These are phyloP conservation scores for Acanthamoeba castellanii DNA, from an alignment of 208 protist species.

Conservation along the genomic window DNA sequence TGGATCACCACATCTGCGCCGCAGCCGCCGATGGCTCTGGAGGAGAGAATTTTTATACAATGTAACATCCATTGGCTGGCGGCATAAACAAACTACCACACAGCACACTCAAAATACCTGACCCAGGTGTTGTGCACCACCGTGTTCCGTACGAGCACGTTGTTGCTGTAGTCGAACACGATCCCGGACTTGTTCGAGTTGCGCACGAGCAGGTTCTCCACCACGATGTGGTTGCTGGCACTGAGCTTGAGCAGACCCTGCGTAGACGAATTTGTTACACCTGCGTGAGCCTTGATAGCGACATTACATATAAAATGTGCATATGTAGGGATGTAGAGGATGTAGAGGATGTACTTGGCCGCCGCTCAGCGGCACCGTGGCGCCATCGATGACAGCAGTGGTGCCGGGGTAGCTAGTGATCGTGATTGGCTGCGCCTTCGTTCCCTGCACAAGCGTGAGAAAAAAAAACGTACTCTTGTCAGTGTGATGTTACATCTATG, in stretches of 20 bases:
- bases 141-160: neutral
- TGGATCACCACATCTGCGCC: neutral
- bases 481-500: neutral
- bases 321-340: too few relatives aligned
- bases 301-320: too few relatives aligned
- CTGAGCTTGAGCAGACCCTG: neutral
- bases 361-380: neutral
- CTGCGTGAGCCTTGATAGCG: neutral
- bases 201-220: neutral
- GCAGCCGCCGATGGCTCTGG: slow-evolving; percentile 1
- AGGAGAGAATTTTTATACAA: too few relatives aligned
- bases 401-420: slow-evolving; percentile 14
- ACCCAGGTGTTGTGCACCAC: neutral
- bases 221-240: neutral
- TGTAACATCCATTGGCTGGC: too few relatives aligned
- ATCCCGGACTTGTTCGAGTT: neutral
- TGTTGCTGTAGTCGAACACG: neutral
- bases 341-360: too few relatives aligned
- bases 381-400: neutral
- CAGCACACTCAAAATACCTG: too few relatives aligned
- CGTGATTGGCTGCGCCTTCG: neutral
- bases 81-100: too few relatives aligned
- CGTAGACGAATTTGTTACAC: neutral
- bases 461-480: too few relatives aligned
- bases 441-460: neutral